These are phyloP conservation scores for Cladophialophora immunda DNA, from an alignment of 2,329 filamentous ascomycete species.

Conservation along the genomic window DNA sequence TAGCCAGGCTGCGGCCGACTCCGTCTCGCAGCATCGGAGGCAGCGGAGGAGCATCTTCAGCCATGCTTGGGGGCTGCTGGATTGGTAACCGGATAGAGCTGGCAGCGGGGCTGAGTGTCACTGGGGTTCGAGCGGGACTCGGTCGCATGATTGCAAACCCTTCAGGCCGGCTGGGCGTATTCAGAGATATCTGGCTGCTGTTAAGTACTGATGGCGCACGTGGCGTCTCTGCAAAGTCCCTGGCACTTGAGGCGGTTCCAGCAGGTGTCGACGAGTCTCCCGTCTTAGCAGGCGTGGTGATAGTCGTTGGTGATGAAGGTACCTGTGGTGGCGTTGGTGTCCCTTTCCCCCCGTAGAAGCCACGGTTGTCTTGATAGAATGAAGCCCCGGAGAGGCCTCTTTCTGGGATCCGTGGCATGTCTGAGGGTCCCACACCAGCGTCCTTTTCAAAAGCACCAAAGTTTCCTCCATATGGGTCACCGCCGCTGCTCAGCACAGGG, in stretches of 20 bases:
- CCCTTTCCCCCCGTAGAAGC: conserved; percentile 41
- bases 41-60: conserved; percentile 40
- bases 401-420: conserved; percentile 34
- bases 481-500: conserved; percentile 56
- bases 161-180: conserved; percentile 41
- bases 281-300: conserved; percentile 20
- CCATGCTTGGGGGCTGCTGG: conserved; percentile 37
- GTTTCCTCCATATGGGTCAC: conserved; percentile 54
- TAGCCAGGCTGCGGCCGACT: conserved; percentile 53
- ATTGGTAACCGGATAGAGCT: conserved; percentile 42
- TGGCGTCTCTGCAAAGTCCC: conserved; percentile 33
- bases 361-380: conserved; percentile 44
- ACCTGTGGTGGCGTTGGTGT: conserved; percentile 28
- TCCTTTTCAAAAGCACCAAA: conserved; percentile 43
- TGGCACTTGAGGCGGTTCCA: conserved; percentile 19
- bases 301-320: conserved; percentile 36
- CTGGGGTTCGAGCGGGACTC: conserved; percentile 54
- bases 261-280: conserved; percentile 12
- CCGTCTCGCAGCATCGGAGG: conserved; percentile 48
- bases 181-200: conserved; percentile 31
- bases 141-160: conserved; percentile 51
- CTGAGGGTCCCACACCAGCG: conserved; percentile 26
- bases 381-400: conserved; percentile 41
- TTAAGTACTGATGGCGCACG: conserved; percentile 9
- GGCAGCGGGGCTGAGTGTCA: conserved; percentile 46